Percentiles rank a stretch among this genome's conserved stretches.
Evolutionary conservation across 352 stramenopile species (phyloP).

Genomic region (Pythium brachiatum): DNA sequence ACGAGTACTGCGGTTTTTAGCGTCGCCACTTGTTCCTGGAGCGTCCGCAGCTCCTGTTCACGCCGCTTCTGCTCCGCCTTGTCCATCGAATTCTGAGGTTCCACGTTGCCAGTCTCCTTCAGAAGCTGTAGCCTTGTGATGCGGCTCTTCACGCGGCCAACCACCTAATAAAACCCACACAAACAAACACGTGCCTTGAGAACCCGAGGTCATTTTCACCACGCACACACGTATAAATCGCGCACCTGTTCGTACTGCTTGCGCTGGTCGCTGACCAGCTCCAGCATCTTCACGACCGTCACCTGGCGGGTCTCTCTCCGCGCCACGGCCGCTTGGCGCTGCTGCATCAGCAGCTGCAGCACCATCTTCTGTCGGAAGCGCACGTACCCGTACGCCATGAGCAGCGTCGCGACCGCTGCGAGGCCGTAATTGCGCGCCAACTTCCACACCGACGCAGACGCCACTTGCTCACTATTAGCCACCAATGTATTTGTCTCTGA

Average conservation of each 20-base stretch:
- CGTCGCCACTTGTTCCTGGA: conserved; percentile 17
- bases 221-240: too few relatives aligned
- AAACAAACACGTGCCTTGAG: not conserved
- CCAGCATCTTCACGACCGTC: conserved; percentile 16
- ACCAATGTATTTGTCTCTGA: too few relatives aligned
- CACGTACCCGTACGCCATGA: conserved; percentile 28
- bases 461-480: not conserved
- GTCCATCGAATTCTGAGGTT: not conserved
- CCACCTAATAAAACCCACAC: conserved; percentile 6
- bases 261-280: conserved; percentile 17
- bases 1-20: conserved; percentile 18
- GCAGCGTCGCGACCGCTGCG: conserved; percentile 20
- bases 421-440: conserved; percentile 12
- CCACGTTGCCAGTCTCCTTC: not conserved
- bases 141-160: conserved; percentile 16
- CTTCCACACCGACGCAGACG: conserved; percentile 14
- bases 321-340: conserved; percentile 10
- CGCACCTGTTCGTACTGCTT: conserved; percentile 28
- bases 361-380: conserved; percentile 24
- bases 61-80: conserved; percentile 15
- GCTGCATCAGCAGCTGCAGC: conserved; percentile 7
- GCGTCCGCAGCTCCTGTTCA: conserved; percentile 8
- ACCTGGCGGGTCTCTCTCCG: conserved; percentile 4
- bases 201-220: too few relatives aligned
- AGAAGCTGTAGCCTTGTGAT: conserved; percentile 17